Percentiles rank a stretch among this genome's conserved stretches.
Evolutionary conservation across 1,139 yeast genomes (phyloP).

Genomic region (Taphrina flavorubra): DNA sequence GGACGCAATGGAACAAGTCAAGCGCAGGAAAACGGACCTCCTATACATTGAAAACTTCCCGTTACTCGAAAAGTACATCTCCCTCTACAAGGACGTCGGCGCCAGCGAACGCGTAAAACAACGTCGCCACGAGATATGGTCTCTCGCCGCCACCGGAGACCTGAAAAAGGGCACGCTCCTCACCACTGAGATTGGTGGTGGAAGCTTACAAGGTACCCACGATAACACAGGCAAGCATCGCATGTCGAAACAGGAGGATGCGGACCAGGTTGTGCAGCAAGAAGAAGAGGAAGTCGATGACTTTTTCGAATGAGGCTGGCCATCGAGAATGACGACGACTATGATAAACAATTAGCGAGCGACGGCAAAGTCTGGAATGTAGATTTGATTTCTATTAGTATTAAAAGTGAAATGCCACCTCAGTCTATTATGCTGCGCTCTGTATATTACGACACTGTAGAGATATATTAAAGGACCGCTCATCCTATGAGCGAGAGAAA

Average conservation of each 20-base stretch:
- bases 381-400: neutral
- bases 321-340: neutral
- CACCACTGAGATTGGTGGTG: neutral
- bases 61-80: slow-evolving; percentile 41
- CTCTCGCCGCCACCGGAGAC: slow-evolving; percentile 15
- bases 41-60: slow-evolving; percentile 42
- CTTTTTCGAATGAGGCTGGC: slow-evolving; percentile 20
- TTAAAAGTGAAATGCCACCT: too few relatives aligned
- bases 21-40: slow-evolving; percentile 36
- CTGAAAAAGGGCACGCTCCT: slow-evolving; percentile 12
- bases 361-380: neutral
- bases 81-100: slow-evolving; percentile 40
- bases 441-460: neutral
- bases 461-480: neutral
- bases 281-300: slow-evolving; percentile 23
- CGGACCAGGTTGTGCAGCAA: neutral
- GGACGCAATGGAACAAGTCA: slow-evolving; percentile 19
- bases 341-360: neutral
- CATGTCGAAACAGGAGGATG: neutral
- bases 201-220: too few relatives aligned
- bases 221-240: too few relatives aligned
- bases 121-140: slow-evolving; percentile 24
- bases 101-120: slow-evolving; percentile 6
- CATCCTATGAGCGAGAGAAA: neutral
- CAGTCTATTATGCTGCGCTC: slow-evolving; percentile 1